These are phyloP conservation scores for Vigna reflexopilosa DNA, from an alignment of 306 rosid genomes.

Conservation along the genomic window DNA sequence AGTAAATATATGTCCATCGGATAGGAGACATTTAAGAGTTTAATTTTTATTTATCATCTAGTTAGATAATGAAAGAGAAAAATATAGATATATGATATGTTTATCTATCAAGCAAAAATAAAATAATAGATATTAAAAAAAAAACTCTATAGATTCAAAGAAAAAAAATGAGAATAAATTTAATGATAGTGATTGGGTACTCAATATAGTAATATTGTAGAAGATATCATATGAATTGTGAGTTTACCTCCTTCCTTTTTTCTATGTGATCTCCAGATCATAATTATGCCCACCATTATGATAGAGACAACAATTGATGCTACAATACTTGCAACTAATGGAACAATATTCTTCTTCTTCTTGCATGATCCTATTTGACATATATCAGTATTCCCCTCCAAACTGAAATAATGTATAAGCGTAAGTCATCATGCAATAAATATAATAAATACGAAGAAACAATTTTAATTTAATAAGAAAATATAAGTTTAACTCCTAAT, in stretches of 20 bases:
- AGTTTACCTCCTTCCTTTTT: not conserved
- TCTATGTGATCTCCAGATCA: not conserved
- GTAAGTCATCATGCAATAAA: not conserved
- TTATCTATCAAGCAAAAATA: too few species aligned
- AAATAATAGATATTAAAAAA: too few species aligned
- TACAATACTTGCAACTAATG: constrained; percentile 25
- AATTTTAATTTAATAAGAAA: too few species aligned
- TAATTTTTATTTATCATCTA: too few species aligned
- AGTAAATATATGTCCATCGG: too few species aligned
- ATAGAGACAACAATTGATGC: not conserved
- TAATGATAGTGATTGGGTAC: not conserved
- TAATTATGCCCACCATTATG: not conserved
- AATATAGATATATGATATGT: too few species aligned
- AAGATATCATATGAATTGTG: not conserved
- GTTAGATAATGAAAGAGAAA: too few species aligned
- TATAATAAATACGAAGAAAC: not conserved
- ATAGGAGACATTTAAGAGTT: too few species aligned
- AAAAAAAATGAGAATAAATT: too few species aligned
- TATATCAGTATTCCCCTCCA: constrained; percentile 42
- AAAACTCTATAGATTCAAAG: too few species aligned
- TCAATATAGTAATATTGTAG: not conserved
- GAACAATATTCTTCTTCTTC: constrained; percentile 28
- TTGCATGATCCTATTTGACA: constrained; percentile 29
- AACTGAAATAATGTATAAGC: not conserved
- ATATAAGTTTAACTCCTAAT: too few species aligned